Conservation (phyloP, 345 rosid species). For the Rhodomyrtus tomentosa region DNA sequence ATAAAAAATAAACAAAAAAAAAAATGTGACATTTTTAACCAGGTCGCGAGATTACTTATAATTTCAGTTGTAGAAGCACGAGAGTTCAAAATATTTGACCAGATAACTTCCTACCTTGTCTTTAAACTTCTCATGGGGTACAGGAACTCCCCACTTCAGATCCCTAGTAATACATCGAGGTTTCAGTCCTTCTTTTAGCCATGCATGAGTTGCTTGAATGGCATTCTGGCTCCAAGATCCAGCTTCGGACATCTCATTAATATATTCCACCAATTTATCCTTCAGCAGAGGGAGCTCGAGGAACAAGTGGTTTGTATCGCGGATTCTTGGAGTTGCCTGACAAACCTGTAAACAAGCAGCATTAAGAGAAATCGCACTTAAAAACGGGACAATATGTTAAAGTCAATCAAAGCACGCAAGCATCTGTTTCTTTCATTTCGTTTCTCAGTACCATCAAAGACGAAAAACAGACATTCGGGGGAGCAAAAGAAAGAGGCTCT, state of each 20-base stretch:
- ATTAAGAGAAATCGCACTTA: background rate
- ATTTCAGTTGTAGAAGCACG: background rate
- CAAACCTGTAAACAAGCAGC: conserved; percentile 41
- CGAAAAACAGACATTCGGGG: background rate
- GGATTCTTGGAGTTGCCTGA: conserved; percentile 47
- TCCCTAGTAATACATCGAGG: conserved; percentile 92
- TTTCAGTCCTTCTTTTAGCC: conserved; percentile 92
- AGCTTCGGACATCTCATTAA: conserved; percentile 49
- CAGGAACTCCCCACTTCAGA: conserved; percentile 99
- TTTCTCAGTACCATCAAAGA: background rate
- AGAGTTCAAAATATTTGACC: background rate
- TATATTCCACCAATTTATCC: conserved; percentile 61
- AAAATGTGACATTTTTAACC: background rate
- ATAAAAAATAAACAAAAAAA: background rate
- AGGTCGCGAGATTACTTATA: background rate
- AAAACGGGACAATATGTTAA: background rate
- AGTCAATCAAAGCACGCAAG: background rate
- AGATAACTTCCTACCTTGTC: conserved; percentile 38
- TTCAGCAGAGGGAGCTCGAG: conserved; percentile 87
- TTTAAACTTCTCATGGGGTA: conserved; percentile 76
- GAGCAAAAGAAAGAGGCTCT: background rate
- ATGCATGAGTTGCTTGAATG: conserved; percentile 70
- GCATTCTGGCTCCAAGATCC: conserved; percentile 99
- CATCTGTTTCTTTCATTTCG: background rate
- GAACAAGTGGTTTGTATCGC: conserved; percentile 80